Base-by-base conservation (phyloP, 768 basidiomycete genomes). In the Hygrophorus pudorinus region DNA sequence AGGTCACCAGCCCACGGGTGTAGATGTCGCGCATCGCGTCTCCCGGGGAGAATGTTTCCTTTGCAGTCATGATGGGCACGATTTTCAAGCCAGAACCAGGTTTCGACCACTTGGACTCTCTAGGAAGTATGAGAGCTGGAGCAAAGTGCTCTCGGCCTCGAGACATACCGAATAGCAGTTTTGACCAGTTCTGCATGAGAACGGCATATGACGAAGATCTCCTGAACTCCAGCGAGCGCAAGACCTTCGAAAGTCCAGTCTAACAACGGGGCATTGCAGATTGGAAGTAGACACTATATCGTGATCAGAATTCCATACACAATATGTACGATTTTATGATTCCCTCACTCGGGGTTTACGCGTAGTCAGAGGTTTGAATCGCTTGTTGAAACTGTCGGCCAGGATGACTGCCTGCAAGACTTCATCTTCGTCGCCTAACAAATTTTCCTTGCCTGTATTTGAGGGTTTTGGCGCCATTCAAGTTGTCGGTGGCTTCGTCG, bases 191-290 rank as follows among this genome's bases (percentile, higher is more conserved):
- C 81, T 7, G 89, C 78, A 61, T 94, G 87, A 40, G 90, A 93
- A 48, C 88, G 78, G 59, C 92, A 93, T 54, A 98, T 80, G 37
- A 99, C 85, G 59, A 96, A 94, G 47, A 96, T 86, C 64, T 97
- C 89, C 59, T 93, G 88, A 29, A 99, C 91, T 43, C 91, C 91
- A 28, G 91, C 89, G n/a, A 96, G 71, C 21, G 89, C 81, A 29
- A 99, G 76, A 59, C 85, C 85, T 59, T 99, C 96, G 48, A 98
- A 82, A 2, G 96, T 97, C 92, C 94, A 98, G 54, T 90, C 88
- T 28, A 99, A 72, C 24, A 99, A 65, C 3, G 92, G 85, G 0
- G 86, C 85, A 62, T 97, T 97, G 65, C 92, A 92, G 52, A 98
- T 76, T 1, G 94, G 96, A 17, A 98, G 70, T 9, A 98, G 73